Conservation (phyloP, 768 basidiomycete species). For the Tylopilus vinaceipallidus region DNA sequence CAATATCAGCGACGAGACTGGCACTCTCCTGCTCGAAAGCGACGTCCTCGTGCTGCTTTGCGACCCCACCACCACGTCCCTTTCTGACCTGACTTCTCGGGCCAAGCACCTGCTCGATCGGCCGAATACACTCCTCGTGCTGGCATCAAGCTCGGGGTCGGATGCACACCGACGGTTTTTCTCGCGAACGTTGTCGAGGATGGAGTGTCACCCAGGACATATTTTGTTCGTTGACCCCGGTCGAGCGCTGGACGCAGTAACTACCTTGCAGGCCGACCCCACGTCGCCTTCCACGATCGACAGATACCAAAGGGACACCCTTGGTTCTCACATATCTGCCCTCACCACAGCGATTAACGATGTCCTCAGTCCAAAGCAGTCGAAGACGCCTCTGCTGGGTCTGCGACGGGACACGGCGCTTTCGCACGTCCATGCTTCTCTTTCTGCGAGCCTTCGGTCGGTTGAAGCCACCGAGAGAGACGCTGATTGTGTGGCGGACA, state of each 20-base stretch:
- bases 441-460: conserved; percentile 36
- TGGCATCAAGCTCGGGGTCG: conserved; percentile 31
- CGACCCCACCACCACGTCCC: conserved; percentile 55
- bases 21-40: conserved; percentile 35
- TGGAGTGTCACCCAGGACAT: conserved; percentile 27
- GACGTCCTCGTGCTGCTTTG: conserved; percentile 65
- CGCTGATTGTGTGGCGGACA: conserved; percentile 35
- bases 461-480: conserved; percentile 33
- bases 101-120: conserved; percentile 29
- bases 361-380: conserved; percentile 8
- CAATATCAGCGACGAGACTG: conserved; percentile 13
- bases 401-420: conserved; percentile 40
- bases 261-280: conserved; percentile 44
- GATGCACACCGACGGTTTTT: conserved; percentile 14
- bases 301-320: conserved; percentile 60
- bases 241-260: conserved; percentile 56
- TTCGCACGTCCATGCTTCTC: conserved; percentile 38
- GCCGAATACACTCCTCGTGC: conserved; percentile 45
- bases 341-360: conserved; percentile 41
- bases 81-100: conserved; percentile 35
- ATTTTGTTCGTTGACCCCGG: conserved; percentile 55
- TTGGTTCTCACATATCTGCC: conserved; percentile 55
- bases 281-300: conserved; percentile 52
- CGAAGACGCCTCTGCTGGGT: conserved; percentile 11
- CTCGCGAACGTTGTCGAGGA: conserved; percentile 21